Percentiles rank a stretch among this genome's conserved stretches.
Conservation (phyloP, 106 monocot species). For the Dendrobium catenatum region DNA sequence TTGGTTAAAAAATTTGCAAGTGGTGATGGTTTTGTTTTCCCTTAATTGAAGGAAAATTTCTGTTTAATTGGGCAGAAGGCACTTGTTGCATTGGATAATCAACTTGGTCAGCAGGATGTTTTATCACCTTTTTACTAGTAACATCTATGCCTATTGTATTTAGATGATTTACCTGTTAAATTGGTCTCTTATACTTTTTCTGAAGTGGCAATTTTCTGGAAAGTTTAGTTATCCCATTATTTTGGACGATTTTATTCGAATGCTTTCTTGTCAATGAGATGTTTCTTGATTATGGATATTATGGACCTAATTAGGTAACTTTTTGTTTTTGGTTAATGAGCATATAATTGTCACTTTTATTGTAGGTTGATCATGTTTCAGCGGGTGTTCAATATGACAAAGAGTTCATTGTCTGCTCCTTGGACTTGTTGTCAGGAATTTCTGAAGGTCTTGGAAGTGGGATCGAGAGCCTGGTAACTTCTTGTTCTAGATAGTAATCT, state of each 20-base stretch:
- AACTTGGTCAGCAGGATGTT: neutral
- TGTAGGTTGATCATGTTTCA: conserved; percentile 75
- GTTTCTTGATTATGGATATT: neutral
- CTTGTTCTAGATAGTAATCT: neutral
- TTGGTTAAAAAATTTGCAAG: neutral
- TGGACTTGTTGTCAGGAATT: conserved; percentile 91
- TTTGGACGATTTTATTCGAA: neutral
- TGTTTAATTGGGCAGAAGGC: neutral
- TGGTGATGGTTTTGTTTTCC: neutral
- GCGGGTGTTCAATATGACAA: conserved; percentile 93
- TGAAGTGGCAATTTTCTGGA: neutral
- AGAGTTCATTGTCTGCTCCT: conserved; percentile 90
- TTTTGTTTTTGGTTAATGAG: neutral
- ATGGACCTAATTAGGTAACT: neutral
- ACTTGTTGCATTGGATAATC: neutral
- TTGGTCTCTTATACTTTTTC: neutral
- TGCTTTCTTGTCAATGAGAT: neutral
- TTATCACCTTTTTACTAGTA: neutral
- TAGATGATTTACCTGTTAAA: neutral
- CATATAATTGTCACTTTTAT: neutral
- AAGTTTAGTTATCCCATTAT: neutral
- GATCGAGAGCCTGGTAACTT: conserved; percentile 83
- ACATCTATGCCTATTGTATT: neutral
- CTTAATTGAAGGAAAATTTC: neutral
- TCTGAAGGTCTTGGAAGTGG: conserved; percentile 91